Evolutionary conservation across 148 eudicot species (phyloP), one percentile per base, ranked within the genome.

Genomic region (Polygonum maritimum): DNA sequence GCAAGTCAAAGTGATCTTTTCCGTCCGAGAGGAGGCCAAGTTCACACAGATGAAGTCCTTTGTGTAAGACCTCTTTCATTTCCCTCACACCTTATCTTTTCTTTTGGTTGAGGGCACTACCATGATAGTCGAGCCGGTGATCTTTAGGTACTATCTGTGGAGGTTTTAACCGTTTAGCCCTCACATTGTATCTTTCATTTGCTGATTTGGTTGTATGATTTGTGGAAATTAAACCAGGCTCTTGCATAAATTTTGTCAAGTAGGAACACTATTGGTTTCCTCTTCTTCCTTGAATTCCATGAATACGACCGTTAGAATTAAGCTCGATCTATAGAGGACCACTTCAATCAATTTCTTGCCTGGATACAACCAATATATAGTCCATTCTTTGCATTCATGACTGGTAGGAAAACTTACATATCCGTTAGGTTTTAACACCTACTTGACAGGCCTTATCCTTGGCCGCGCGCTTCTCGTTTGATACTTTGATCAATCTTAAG

Each of bases 41-140:
- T 94, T 84, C 79, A 92, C 94, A 39, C 91, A 90, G 83, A 89
- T 90, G 90, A 94, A 87, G 82, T 79, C 97, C n/a, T 92, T 94
- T 82, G 89, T 94, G 98, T 94, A 86, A 84, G 89, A 75, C 16
- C n/a, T n/a, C 22, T 19, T 13, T 22, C 1, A 31, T n/a, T 31
- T 31, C 21, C 21, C 38, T 38, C 39, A 41, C 47, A 6, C 9
- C 2, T 14, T 65, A 14, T 9, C 57, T 74, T 80, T 54, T 19
- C 2, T 26, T 48, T 48, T 26, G n/a, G 31, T 26, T 26, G 31
- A 26, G 31, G 31, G 31, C 31, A 26, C 31, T 26, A 1, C 31
- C 31, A 26, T 26, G 31, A 26, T 26, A 26, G n/a, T n/a, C n/a
- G 31, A 26, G 1, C 31, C 31, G 31, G 31, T 26, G 31, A 26